These are phyloP conservation scores for Nothophytophthora sp. DNA, from an alignment of 352 stramenopile genomes.

Conservation along the genomic window DNA sequence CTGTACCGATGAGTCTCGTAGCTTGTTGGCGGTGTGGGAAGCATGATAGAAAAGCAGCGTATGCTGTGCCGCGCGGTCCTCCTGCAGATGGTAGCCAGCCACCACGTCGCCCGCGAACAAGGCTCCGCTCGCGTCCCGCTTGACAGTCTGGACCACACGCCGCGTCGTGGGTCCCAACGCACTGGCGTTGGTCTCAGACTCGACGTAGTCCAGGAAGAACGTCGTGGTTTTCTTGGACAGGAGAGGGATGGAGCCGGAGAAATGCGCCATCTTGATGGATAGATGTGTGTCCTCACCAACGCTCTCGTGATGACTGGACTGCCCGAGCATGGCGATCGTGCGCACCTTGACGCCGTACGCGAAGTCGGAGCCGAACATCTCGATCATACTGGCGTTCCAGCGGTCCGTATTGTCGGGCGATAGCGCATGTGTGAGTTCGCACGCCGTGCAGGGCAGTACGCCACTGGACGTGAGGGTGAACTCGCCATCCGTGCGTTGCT, in stretches of 20 bases:
- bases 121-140: neutral
- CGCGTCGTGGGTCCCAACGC: neutral
- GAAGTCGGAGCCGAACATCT: conserved; percentile 17
- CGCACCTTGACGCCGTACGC: conserved; percentile 25
- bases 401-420: conserved; percentile 21
- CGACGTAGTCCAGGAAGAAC: conserved; percentile 24
- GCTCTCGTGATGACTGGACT: too few species aligned
- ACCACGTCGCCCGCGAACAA: conserved; percentile 5
- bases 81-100: conserved; percentile 19
- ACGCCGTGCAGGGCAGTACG: conserved; percentile 19
- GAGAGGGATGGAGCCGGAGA: conserved; percentile 14
- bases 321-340: conserved; percentile 12
- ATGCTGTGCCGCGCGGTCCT: conserved; percentile 13
- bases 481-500: conserved; percentile 6
- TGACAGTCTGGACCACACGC: conserved; percentile 23
- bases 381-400: conserved; percentile 33
- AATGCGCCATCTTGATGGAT: conserved; percentile 22
- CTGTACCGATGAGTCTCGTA: conserved; percentile 10
- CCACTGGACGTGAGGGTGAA: conserved; percentile 21
- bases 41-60: conserved; percentile 24
- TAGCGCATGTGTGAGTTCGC: conserved; percentile 19
- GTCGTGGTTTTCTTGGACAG: conserved; percentile 14
- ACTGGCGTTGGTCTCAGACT: neutral
- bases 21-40: conserved; percentile 1
- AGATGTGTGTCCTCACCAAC: conserved; percentile 3